Evolutionary conservation across 2,329 filamentous ascomycete genomes (phyloP).

Genomic region (Aureobasidium sp.): DNA sequence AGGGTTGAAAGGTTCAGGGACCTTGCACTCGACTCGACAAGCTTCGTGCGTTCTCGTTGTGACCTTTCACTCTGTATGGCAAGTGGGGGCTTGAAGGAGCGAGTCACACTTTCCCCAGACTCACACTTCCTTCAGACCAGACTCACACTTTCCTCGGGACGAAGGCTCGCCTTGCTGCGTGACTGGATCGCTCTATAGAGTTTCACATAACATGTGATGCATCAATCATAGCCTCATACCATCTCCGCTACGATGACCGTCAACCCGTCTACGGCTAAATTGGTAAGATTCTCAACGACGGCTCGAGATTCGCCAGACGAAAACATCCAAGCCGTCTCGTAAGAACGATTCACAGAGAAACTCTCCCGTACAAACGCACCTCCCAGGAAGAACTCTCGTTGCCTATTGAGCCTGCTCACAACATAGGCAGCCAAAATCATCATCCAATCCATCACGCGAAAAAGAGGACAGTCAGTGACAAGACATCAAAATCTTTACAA

Average conservation of each 20-base stretch:
- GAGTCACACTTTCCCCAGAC: neutral
- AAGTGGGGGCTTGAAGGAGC: neutral
- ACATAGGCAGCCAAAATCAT: neutral
- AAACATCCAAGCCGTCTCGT: neutral
- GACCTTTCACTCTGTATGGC: neutral
- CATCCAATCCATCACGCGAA: neutral
- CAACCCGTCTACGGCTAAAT: neutral
- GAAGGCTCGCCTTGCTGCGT: neutral
- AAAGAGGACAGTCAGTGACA: neutral
- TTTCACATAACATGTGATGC: neutral
- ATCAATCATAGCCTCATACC: neutral
- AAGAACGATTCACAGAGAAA: neutral
- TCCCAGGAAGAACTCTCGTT: no score
- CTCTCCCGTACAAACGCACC: neutral
- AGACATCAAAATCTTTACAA: neutral
- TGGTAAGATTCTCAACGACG: neutral
- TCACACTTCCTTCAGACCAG: neutral
- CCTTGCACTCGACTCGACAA: neutral
- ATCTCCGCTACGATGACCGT: neutral
- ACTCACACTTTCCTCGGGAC: neutral
- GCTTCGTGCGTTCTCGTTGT: neutral
- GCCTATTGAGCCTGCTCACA: neutral
- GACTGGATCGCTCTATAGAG: neutral
- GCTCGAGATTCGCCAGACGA: neutral
- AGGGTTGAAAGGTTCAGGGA: neutral